phyloP scores from a whole-genome alignment of 768 basidiomycete genomes.

The Suillus bovinus region DNA sequence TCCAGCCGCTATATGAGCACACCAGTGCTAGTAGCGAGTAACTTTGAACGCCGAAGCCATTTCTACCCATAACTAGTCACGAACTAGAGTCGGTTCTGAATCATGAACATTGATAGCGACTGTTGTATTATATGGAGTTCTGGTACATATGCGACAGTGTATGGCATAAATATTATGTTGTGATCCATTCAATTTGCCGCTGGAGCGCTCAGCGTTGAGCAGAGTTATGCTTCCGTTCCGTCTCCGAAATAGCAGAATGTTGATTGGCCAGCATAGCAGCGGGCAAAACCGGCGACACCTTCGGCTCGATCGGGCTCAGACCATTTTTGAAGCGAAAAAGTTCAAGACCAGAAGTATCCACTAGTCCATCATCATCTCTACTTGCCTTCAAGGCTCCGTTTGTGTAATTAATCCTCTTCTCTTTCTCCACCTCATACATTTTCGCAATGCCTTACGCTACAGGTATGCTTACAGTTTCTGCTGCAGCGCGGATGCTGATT shows the following conservation, averaged over 20 bases:
- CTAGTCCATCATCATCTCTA: slow-evolving; percentile 11
- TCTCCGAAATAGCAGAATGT: slow-evolving; percentile 4
- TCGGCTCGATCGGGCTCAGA: slow-evolving; percentile 27
- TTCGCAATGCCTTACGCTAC: slow-evolving; percentile 42
- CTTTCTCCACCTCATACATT: slow-evolving; percentile 13
- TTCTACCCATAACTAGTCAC: neutral
- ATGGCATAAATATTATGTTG: neutral
- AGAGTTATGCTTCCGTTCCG: slow-evolving; percentile 6
- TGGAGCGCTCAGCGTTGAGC: neutral
- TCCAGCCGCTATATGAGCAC: neutral
- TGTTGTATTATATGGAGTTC: neutral
- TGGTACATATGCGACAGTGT: neutral
- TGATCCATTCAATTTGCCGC: neutral
- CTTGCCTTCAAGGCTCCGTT: slow-evolving; percentile 14
- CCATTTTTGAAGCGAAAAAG: slow-evolving; percentile 18
- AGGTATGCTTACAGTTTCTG: slow-evolving; percentile 33
- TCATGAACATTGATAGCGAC: neutral
- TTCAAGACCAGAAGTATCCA: neutral
- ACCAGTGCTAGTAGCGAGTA: neutral
- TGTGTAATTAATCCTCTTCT: slow-evolving; percentile 4
- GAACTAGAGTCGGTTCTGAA: neutral
- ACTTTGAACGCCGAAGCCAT: neutral
- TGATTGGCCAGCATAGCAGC: slow-evolving; percentile 24
- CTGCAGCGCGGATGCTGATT: neutral
- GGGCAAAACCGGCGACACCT: slow-evolving; percentile 27